phyloP scores from a whole-genome alignment of 2,329 filamentous ascomycete species.

The Fusarium keratoplasticum region DNA sequence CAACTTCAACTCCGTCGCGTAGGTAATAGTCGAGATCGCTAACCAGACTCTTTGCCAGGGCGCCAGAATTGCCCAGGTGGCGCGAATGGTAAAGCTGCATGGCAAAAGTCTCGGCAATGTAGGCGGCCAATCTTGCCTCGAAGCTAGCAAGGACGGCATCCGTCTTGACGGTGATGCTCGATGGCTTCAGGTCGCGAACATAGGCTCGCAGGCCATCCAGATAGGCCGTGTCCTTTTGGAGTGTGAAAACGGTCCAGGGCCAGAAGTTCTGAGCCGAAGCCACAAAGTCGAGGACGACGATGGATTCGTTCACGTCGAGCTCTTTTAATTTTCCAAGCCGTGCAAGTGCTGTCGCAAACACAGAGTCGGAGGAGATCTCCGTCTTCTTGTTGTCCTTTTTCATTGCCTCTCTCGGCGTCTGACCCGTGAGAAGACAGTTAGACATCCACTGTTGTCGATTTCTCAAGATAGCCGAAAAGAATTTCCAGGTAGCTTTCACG shows the following conservation, averaged over 20 bases:
- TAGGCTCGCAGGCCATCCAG: conserved; percentile 79
- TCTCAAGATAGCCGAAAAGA: conserved; percentile 87
- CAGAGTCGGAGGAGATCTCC: conserved; percentile 66
- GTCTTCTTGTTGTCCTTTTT: conserved; percentile 65
- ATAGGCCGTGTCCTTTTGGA: conserved; percentile 80
- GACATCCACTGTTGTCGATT: conserved; percentile 97
- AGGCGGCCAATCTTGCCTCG: conserved; percentile 79
- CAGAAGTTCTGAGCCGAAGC: conserved; percentile 91
- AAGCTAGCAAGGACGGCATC: conserved; percentile 68
- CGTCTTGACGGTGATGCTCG: conserved; percentile 63
- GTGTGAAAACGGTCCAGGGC: conserved; percentile 90
- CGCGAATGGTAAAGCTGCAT: conserved; percentile 91
- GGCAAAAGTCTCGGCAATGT: conserved; percentile 87
- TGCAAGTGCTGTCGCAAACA: conserved; percentile 80
- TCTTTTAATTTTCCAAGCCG: conserved; percentile 74
- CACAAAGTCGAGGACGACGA: conserved; percentile 87
- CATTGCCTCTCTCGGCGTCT: conserved; percentile 81
- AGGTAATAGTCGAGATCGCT: conserved; percentile 83
- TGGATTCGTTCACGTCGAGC: conserved; percentile 72
- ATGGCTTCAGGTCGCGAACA: conserved; percentile 68
- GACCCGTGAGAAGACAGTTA: conserved; percentile 89
- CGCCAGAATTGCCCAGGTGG: conserved; percentile 75
- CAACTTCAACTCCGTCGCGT: conserved; percentile 80
- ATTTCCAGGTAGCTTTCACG: conserved; percentile 80
- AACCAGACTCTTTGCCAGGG: conserved; percentile 77